Base-by-base conservation (phyloP, 192 early-diverging fungal species). In the Umbelopsis ramanniana region DNA sequence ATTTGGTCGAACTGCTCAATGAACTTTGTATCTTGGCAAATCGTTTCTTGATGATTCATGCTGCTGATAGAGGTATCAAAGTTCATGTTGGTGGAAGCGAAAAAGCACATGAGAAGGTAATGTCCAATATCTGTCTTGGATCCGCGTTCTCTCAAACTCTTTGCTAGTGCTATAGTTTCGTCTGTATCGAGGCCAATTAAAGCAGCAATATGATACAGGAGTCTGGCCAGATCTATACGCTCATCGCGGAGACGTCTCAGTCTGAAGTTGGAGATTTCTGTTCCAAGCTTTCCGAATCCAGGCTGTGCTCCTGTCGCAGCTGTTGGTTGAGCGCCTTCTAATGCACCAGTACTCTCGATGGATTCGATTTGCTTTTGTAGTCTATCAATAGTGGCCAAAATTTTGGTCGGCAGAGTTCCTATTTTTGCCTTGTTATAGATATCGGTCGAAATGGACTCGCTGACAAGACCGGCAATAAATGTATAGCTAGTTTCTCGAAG, bases 381-480 rank as follows among this genome's bases (percentile, higher is more conserved):
- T 15, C 55, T 76, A 24, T 84, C 75, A 24, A 91, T 80, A 5
- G 84, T 82, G 10, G 50, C 66, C 33, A 92, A 73, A 0, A 89
- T 72, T 67, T 89, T 86, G 22, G 71, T 73, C 0, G 88, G 81
- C 37, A 91, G 85, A 66, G 85, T 85, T 11, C 76, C 78, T 23
- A 68, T 70, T 6, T 53, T 72, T 11, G 33, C 66, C 9, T 45
- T 67, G 3, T 78, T 67, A 50, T 43, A 77, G 23, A 22, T 26
- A 23, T 73, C 35, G 24, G 70, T 43, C 12, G 33, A 46, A 12
- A 70, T 4, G 23, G 21, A 23, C n/a, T 69, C 46, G 10, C 69
- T 53, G 48, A 85, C 57, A 3, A 87, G 66, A 12, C 83, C 82
- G 8, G 70, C 52, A 35, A 83, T 73, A 69, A 84, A 82, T 23